Percentiles rank a stretch among this genome's conserved stretches.
Evolutionary conservation across 306 rosid species (phyloP).

Genomic region (Castanospermum australe): DNA sequence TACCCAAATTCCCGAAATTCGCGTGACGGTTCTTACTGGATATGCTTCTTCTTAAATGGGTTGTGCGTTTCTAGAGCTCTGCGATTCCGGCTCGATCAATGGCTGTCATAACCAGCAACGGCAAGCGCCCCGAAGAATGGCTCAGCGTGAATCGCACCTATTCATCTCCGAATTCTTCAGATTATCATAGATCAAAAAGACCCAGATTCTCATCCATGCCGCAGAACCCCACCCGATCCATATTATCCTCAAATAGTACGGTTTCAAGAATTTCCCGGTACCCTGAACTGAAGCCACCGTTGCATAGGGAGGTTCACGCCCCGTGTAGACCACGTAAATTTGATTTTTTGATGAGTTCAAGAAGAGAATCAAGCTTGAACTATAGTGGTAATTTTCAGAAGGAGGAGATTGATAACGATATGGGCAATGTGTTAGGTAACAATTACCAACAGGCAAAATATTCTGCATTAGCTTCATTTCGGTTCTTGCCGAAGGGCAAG

Average conservation of each 20-base stretch:
- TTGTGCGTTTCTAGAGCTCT: background rate
- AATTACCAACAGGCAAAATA: conserved; percentile 27
- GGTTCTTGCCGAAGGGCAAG: conserved; percentile 33
- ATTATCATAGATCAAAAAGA: conserved; percentile 45
- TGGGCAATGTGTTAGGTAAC: conserved; percentile 16
- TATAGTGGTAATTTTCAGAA: background rate
- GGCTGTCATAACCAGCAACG: conserved; percentile 64
- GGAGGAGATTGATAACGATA: conserved; percentile 1
- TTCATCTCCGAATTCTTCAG: conserved; percentile 40
- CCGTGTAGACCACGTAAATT: conserved; percentile 58
- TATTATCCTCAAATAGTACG: conserved; percentile 38
- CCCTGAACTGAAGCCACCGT: conserved; percentile 46
- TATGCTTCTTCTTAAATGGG: conserved; percentile 37
- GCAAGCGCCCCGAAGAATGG: conserved; percentile 65
- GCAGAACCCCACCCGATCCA: conserved; percentile 27
- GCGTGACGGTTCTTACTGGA: background rate
- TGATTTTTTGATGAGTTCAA: conserved; percentile 9
- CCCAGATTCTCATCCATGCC: conserved; percentile 31
- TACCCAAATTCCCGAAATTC: conserved; percentile 9
- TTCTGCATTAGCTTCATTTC: conserved; percentile 39
- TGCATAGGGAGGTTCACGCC: conserved; percentile 60
- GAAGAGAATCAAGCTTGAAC: conserved; percentile 1
- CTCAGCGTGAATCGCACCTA: conserved; percentile 34
- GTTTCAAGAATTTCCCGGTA: conserved; percentile 64
- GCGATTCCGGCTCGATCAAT: conserved; percentile 36